Conservation (phyloP, 495 filamentous ascomycete species). For the Penicillium desertorum region DNA sequence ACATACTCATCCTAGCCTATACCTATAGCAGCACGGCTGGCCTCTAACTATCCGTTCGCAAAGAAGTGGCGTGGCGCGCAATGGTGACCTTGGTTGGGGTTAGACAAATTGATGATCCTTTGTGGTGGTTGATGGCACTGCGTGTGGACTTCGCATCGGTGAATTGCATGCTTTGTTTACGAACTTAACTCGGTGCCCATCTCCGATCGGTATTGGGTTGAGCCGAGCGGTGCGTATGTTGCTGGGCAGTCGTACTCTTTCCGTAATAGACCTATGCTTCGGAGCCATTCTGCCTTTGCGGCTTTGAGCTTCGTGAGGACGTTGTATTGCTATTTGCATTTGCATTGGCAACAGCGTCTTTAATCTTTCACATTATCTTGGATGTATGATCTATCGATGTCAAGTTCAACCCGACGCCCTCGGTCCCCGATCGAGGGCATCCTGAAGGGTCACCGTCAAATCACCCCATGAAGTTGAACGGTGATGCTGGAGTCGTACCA, state of each 20-base stretch:
- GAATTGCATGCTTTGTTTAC: constrained; percentile 39
- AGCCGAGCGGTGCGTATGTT: not conserved
- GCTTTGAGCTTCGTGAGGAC: not conserved
- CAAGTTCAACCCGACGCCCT: not conserved
- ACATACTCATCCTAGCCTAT: constrained; percentile 41
- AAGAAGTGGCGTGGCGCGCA: constrained; percentile 36
- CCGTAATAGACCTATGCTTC: constrained; percentile 3
- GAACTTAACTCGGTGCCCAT: constrained; percentile 43
- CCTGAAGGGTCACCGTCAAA: no score
- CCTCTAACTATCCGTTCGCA: constrained; percentile 34
- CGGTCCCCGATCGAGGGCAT: no score
- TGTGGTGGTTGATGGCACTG: constrained; percentile 24
- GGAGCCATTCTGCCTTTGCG: constrained; percentile 1
- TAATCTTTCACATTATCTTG: not conserved
- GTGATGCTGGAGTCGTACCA: constrained; percentile 17
- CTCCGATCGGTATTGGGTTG: constrained; percentile 37
- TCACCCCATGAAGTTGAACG: constrained; percentile 15
- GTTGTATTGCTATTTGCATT: not conserved
- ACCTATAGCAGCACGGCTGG: constrained; percentile 38
- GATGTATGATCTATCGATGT: not conserved
- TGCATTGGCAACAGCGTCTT: not conserved
- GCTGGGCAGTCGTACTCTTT: not conserved
- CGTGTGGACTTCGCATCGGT: constrained; percentile 30
- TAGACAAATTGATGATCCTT: constrained; percentile 44
- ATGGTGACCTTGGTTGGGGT: constrained; percentile 34